phyloP scores from a whole-genome alignment of 202 grass and related monocot genomes.

The Hordeum pubiflorum region DNA sequence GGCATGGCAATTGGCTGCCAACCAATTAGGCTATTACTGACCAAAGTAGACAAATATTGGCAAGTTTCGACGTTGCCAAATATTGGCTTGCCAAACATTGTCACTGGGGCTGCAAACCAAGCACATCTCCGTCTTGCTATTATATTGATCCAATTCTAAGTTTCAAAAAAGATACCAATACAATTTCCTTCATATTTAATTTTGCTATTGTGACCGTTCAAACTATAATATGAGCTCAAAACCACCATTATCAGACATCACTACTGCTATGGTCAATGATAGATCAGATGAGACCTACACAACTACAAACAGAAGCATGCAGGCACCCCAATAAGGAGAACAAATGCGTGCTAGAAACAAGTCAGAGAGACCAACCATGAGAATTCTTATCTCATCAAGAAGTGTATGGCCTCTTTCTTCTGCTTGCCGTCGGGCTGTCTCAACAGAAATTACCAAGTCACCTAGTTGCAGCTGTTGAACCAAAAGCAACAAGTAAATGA shows the following conservation, averaged over 20 bases:
- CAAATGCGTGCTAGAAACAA: neutral
- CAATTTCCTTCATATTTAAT: neutral
- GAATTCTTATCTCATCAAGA: constrained; percentile 85
- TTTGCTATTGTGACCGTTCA: neutral
- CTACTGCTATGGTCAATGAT: neutral
- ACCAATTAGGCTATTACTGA: neutral
- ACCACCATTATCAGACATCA: neutral
- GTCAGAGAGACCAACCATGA: constrained; percentile 46
- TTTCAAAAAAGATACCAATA: neutral
- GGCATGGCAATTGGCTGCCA: neutral
- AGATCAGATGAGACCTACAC: neutral
- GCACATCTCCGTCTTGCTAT: neutral
- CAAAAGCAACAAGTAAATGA: constrained; percentile 8
- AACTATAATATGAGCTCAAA: neutral
- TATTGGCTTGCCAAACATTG: neutral
- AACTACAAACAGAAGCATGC: neutral
- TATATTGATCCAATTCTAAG: neutral
- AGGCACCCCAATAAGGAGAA: neutral
- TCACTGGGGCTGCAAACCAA: neutral
- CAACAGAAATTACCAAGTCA: constrained; percentile 76
- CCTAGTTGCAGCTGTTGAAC: constrained; percentile 69
- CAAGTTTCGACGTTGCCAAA: neutral
- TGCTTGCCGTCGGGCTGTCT: constrained; percentile 70
- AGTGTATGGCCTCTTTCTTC: constrained; percentile 66
- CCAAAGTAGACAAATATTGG: no score